These are phyloP conservation scores for Murraya koenigii DNA, from an alignment of 345 rosid species.

Conservation along the genomic window DNA sequence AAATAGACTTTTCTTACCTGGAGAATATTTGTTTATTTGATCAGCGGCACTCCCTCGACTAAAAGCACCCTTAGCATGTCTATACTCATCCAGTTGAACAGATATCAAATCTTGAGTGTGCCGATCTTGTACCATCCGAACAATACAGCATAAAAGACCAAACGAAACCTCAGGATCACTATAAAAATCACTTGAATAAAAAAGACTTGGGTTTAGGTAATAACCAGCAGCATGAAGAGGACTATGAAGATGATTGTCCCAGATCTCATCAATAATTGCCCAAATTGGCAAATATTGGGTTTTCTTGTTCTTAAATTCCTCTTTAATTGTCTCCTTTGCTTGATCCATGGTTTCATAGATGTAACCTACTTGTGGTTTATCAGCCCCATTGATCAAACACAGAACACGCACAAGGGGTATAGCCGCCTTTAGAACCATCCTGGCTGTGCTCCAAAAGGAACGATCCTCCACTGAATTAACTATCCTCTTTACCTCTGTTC, in stretches of 20 bases:
- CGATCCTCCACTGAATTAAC: conserved; percentile 31
- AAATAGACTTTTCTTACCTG: conserved; percentile 34
- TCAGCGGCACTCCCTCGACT: conserved; percentile 36
- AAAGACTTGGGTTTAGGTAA: conserved; percentile 53
- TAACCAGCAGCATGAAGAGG: conserved; percentile 73
- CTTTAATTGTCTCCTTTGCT: conserved; percentile 49
- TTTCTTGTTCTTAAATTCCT: conserved; percentile 24
- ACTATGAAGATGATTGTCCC: conserved; percentile 46
- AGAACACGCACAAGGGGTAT: conserved; percentile 43
- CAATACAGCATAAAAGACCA: conserved; percentile 43
- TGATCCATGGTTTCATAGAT: conserved; percentile 63
- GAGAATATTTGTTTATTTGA: conserved; percentile 31
- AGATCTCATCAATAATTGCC: conserved; percentile 60
- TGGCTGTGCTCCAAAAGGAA: conserved; percentile 50
- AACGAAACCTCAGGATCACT: conserved; percentile 43
- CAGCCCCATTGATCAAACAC: conserved; percentile 26
- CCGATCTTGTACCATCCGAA: conserved; percentile 33
- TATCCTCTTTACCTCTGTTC: conserved; percentile 33
- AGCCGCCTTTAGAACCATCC: conserved; percentile 38
- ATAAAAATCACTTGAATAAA: conserved; percentile 47
- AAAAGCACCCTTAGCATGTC: conserved; percentile 38
- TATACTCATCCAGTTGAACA: conserved; percentile 42
- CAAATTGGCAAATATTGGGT: conserved; percentile 41
- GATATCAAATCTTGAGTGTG: conserved; percentile 29
- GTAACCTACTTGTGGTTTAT: conserved; percentile 47